Conservation (phyloP, 495 filamentous ascomycete genomes). For the Parmelia sp. region DNA sequence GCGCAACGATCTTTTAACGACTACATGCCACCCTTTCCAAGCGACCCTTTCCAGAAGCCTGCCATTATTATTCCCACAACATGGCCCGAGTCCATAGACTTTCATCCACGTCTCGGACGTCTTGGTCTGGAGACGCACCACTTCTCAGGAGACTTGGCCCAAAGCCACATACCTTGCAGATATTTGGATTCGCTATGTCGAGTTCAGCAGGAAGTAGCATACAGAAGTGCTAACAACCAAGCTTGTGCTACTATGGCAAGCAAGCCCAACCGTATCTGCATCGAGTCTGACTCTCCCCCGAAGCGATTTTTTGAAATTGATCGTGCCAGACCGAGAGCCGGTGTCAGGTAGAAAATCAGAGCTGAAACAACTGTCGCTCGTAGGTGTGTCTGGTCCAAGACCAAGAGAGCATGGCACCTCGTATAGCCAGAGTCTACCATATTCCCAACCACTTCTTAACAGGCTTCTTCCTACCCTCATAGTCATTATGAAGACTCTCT, state of each 20-base stretch:
- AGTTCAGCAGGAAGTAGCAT: not conserved
- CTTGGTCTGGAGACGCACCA: not conserved
- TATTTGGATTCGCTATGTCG: not conserved
- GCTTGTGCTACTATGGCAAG: not conserved
- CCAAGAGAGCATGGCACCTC: not conserved
- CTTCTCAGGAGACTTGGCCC: not conserved
- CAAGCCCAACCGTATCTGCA: not conserved
- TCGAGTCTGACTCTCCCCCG: not conserved
- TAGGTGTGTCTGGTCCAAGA: not conserved
- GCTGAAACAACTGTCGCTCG: not conserved
- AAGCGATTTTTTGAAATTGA: not conserved
- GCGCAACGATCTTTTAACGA: not conserved
- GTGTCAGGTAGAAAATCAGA: not conserved
- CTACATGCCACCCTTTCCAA: too few relatives aligned
- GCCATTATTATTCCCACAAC: not conserved
- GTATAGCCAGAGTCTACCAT: conserved; percentile 35
- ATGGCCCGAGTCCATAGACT: not conserved
- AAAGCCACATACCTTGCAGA: not conserved
- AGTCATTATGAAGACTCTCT: conserved; percentile 33
- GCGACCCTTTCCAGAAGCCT: not conserved
- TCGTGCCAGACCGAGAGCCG: not conserved
- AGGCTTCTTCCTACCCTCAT: conserved; percentile 43
- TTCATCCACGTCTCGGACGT: too few relatives aligned
- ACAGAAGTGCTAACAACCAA: not conserved
- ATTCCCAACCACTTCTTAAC: conserved; percentile 61